Base-by-base conservation (phyloP, 2,329 filamentous ascomycete genomes). In the Aspergillus quadrilineatus region DNA sequence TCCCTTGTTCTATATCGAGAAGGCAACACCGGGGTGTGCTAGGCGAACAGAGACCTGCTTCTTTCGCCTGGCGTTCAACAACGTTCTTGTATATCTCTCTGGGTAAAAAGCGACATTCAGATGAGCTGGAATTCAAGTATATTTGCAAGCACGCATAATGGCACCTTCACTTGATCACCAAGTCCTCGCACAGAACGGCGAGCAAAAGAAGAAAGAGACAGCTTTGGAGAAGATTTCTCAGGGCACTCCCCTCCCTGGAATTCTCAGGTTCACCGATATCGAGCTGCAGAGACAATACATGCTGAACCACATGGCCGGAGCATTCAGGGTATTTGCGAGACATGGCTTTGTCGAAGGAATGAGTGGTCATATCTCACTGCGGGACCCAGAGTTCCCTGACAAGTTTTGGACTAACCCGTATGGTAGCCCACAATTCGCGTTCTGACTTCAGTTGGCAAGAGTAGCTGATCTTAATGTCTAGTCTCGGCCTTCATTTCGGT, bases 351-450 rank as follows among this genome's bases (percentile, higher is more conserved):
- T 46, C 3, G 62, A 64, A 41, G 62, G 63, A 4, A 60, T 61
- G 51, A 47, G 71, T 1, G 77, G 77, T 12, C 77, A 80, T 57
- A 79, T 80, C 45, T 75, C 71, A 32, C 69, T 78, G 10, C 66
- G 76, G 29, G 72, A 73, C 56, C 70, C 71, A 5, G 65, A 69
- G 30, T 50, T 68, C 37, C 57, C 67, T 14, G 69, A 72, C 50
- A 61, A 65, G 39, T 71, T 73, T 51, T 73, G 71, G 71, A 67
- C 77, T 5, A 78, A 77, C 43, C 75, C 78, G 60, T 57, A 55
- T n/a, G 44, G 26, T 9, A 15, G 22, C 22, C 43, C 15, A 29
- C 37, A 3, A 37, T 44, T 37, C 4, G 28, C 29, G 17, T 43
- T 4, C 5, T 5, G 41, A 9, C 26, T 2, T 17, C 22, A 10